phyloP scores from a whole-genome alignment of 2,329 filamentous ascomycete genomes.

The Boeremia lycopersici region DNA sequence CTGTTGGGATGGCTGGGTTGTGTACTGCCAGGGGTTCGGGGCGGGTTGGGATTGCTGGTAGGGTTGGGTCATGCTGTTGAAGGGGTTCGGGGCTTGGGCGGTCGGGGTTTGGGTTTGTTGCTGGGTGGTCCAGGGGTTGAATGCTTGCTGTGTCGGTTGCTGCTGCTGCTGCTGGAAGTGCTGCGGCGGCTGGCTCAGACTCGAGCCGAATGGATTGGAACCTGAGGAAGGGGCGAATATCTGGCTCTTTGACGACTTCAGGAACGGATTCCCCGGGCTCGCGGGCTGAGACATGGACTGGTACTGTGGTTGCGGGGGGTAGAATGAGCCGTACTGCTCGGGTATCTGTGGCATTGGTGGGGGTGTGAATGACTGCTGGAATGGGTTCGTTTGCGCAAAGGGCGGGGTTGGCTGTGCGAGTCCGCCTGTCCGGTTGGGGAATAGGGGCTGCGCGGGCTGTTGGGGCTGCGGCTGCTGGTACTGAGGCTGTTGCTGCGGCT shows the following conservation, averaged over 20 bases:
- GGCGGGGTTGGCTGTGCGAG: constrained; percentile 50
- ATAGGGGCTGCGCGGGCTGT: constrained; percentile 56
- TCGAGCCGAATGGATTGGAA: constrained; percentile 49
- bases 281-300: constrained; percentile 49
- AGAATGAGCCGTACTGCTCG: constrained; percentile 46
- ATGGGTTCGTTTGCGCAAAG: constrained; percentile 48
- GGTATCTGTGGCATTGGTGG: constrained; percentile 51
- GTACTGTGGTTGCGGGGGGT: constrained; percentile 39
- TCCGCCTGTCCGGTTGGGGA: constrained; percentile 77
- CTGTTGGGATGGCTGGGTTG: constrained; percentile 26
- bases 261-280: constrained; percentile 51
- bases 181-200: constrained; percentile 55
- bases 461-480: constrained; percentile 57
- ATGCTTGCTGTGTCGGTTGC: constrained; percentile 16
- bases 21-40: constrained; percentile 35
- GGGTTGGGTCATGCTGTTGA: constrained; percentile 29
- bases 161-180: constrained; percentile 35
- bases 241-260: constrained; percentile 51
- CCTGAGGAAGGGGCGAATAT: constrained; percentile 46
- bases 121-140: constrained; percentile 33
- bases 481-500: constrained; percentile 52
- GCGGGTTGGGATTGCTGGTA: constrained; percentile 26
- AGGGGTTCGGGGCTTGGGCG: constrained; percentile 29
- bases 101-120: constrained; percentile 22
- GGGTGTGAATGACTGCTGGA: constrained; percentile 49